Evolutionary conservation across 2,329 filamentous ascomycete genomes (phyloP).

Genomic region (Cladosporium phlei): DNA sequence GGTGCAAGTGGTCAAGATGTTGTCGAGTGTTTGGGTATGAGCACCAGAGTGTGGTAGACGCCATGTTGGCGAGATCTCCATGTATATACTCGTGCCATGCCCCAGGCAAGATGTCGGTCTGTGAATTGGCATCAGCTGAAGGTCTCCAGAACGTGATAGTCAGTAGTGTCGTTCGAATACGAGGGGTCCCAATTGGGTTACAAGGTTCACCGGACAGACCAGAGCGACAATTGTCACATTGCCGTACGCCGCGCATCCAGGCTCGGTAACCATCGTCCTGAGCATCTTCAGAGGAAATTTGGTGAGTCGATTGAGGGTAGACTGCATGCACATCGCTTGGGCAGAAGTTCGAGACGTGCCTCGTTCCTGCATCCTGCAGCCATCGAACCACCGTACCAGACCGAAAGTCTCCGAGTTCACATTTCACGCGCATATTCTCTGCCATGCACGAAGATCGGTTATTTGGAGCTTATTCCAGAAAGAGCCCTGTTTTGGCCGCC

Average conservation of each 20-base stretch:
- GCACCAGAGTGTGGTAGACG: not conserved
- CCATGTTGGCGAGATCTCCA: not conserved
- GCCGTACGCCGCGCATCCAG: not conserved
- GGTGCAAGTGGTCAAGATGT: not conserved
- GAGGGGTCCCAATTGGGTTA: slow-evolving; percentile 8
- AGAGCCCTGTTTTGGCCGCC: too few relatives aligned
- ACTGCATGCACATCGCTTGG: not conserved
- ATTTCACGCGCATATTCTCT: too few relatives aligned
- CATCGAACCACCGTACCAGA: too few relatives aligned
- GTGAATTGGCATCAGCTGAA: not conserved
- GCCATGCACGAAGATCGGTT: too few relatives aligned
- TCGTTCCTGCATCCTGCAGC: slow-evolving; percentile 9
- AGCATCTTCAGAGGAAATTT: not conserved
- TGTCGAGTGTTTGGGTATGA: not conserved
- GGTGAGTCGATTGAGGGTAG: not conserved
- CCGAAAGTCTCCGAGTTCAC: too few relatives aligned
- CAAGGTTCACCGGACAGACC: slow-evolving; percentile 4
- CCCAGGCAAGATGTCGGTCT: not conserved
- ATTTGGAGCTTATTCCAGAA: too few relatives aligned
- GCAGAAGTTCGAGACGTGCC: not conserved
- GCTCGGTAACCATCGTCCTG: not conserved
- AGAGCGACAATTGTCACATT: slow-evolving; percentile 3
- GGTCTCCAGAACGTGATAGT: not conserved
- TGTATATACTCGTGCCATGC: slow-evolving; percentile 1
- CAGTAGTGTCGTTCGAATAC: not conserved